phyloP scores from a whole-genome alignment of 257 asterid species.

The Paraleonurus japonicus region DNA sequence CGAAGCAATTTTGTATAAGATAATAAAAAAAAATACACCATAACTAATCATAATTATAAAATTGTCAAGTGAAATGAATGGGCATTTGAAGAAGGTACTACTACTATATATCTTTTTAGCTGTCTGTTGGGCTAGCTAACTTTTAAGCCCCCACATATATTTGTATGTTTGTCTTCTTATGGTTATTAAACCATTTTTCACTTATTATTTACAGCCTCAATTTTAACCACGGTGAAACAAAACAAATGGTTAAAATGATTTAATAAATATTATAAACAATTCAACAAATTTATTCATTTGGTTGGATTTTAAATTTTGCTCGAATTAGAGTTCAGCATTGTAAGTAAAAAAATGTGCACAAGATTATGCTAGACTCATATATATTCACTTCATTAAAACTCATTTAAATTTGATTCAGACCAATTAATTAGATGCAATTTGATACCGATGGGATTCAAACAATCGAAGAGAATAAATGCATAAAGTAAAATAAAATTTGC shows the following conservation, averaged over 20 bases:
- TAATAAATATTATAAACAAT: not conserved
- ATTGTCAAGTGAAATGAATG: slow-evolving; percentile 3
- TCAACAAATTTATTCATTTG: not conserved
- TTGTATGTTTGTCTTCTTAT: slow-evolving; percentile 1
- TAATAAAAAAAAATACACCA: not conserved
- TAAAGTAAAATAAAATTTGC: not conserved
- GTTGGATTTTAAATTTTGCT: not conserved
- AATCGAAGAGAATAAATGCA: not conserved
- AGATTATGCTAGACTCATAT: not conserved
- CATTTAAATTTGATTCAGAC: not conserved
- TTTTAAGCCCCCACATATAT: not conserved
- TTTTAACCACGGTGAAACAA: not conserved
- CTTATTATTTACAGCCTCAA: not conserved
- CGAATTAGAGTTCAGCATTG: not conserved
- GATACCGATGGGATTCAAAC: not conserved
- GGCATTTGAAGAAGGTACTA: slow-evolving; percentile 19
- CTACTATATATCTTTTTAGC: slow-evolving; percentile 18
- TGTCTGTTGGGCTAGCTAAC: slow-evolving; percentile 21
- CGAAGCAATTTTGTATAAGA: not conserved
- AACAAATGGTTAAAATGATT: no score
- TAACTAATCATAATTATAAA: not conserved
- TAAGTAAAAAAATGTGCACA: no score
- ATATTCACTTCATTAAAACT: not conserved
- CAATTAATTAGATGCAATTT: not conserved
- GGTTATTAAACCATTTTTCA: not conserved